Base-by-base conservation (phyloP, 2,329 filamentous ascomycete genomes). In the Raffaelea deltoideospora region DNA sequence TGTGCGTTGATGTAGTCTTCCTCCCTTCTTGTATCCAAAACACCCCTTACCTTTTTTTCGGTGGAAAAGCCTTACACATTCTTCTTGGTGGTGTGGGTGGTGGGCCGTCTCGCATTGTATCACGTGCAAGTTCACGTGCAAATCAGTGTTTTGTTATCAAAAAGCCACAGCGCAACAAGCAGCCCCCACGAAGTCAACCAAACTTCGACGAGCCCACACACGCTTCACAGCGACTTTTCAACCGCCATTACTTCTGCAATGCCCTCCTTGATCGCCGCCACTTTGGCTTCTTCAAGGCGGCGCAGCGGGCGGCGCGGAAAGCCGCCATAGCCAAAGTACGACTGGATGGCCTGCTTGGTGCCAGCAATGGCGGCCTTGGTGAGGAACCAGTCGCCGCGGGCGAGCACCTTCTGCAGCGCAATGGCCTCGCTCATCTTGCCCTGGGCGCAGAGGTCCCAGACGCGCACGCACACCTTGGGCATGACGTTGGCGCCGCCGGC, bases 401-500 rank as follows among this genome's bases (percentile, higher is more conserved):
- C 77, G 43, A 92, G 69, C n/a, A 78, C 58, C 56, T 79, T 81
- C 54, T 93, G 85, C 50, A 87, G 60, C 45, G 68, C 71, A 47
- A 78, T 69, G 7, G 84, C 79, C 61, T 92, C 81, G 27, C 81
- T 76, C 38, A 67, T 69, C 60, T 83, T 79, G 31, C 82, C 84
- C 48, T 77, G 66, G 9, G 64, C 64, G 55, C 79, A 88, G 37
- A 88, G 64, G 51, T 84, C 69, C 78, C 82, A 86, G 21, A 92
- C 72, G 53, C 71, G 73, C 34, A 80, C 79, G 51, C 83, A 87
- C 7, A 80, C 65, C 62, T 87, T 86, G 35, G 85, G 85, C 57
- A 88, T 75, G 40, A 92, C 76, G 52, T 92, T 93, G 42, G 83
- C 85, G 30, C 81, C 77, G 17, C 85, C 85, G 14, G 82, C 83